Evolutionary conservation across 2,329 filamentous ascomycete species (phyloP), one percentile per base, ranked within the genome.

Genomic region (Fusarium papillatum): DNA sequence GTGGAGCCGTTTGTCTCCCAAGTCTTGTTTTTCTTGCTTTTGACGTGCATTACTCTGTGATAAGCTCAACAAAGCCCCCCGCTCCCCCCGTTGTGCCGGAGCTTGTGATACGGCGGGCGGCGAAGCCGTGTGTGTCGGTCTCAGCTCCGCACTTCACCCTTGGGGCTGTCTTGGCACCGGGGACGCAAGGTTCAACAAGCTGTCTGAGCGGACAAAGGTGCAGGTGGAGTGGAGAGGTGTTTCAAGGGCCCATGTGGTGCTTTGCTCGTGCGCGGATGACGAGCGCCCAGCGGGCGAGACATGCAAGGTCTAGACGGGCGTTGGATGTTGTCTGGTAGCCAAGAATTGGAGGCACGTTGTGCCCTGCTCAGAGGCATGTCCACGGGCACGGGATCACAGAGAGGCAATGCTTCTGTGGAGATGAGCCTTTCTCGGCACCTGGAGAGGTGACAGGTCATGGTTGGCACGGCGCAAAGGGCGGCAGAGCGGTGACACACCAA

Each of bases 21-120:
- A 53, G 48, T 55, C 3, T 71, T 41, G 36, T 31, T 22, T 57
- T 46, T 55, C 64, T 66, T 66, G 50, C 38, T 43, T 22, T 57
- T 57, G 29, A 22, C 53, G 7, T 36, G 53, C 50, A 31, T 31
- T 17, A 8, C 14, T 34, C 50, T 55, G 31, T 34, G 29, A 57
- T 22, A 34, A 57, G 19, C 53, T 57, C 19, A 14, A 57, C 29
- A 57, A 55, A 34, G 29, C 17, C 50, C 48, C 50, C 11, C 10
- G n/a, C 9, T 6, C 19, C 5, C n/a, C 43, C 43, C 43, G 53
- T 29, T 22, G 7, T 2, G 53, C 29, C 53, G 29, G 53, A 39
- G 55, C 34, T 60, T 39, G 31, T 36, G 55, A 39, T 60, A 60
- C 31, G 22, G 55, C 50, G 26, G 22, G 22, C 53, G 53, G 53